Evolutionary conservation across 2,329 filamentous ascomycete genomes (phyloP), one percentile per base, ranked within the genome.

Genomic region (Alternaria solani): DNA sequence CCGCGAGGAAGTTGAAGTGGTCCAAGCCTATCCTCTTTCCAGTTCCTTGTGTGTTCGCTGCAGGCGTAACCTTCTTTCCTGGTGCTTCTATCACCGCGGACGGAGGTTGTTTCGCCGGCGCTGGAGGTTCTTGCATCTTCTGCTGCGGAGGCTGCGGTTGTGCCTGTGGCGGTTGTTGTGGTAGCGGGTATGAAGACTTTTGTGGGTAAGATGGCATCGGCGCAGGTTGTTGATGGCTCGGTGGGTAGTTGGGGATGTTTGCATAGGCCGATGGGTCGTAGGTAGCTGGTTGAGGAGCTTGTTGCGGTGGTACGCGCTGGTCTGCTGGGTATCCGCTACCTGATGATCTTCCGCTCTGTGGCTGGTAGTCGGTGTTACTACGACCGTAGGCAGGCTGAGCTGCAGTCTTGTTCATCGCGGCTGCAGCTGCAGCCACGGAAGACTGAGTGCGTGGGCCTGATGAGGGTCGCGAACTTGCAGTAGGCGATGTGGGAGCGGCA

Each of bases 1-100:
- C 95, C 66, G 96, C 94, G 67, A 99, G 86, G 86, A 99, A 99
- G 79, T 99, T 99, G 86, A 99, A 99, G 81, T 99, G 94, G 77
- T 99, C 96, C 46, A 99, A 84, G 18, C 95, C 95, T 75, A 99
- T 98, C 54, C 94, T 88, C 74, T 90, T 87, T 32, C 91, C 91
- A 58, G 90, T 93, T 41, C 92, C 91, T 85, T 63, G 88, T 14
- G 81, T 79, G 59, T 83, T 92, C 23, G 90, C 90, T 47, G 88
- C 83, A n/a, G 91, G 91, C 34, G 91, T 82, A 26, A 88, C 83
- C 80, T 90, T 91, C 42, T 79, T 72, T 47, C 78, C 75, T 3
- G 74, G 73, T 14, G 71, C 72, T 56, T 77, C 70, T 28, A 67
- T 73, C 55, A 70, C 63, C 14, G 73, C 68, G 32, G 78, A 73